phyloP scores from a whole-genome alignment of 139 green algal species.

The Auxenochlorella pyrenoidosa region DNA sequence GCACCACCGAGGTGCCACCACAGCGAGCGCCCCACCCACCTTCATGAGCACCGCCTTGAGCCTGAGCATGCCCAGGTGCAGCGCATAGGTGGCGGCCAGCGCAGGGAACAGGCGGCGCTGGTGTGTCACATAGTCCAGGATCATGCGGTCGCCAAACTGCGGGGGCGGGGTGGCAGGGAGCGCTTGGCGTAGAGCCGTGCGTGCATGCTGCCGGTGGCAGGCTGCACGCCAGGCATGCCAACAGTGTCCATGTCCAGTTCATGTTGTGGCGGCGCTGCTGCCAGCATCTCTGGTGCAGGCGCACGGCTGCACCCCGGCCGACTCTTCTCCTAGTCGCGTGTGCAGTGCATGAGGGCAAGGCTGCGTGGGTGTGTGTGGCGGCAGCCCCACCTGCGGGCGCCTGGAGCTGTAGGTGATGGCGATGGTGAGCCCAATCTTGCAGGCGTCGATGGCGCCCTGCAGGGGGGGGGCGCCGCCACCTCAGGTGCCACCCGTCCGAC shows the following conservation, averaged over 20 bases:
- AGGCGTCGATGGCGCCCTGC: conserved; percentile 79
- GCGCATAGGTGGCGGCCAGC: conserved; percentile 83
- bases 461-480: neutral
- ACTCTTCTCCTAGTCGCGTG: too few relatives aligned
- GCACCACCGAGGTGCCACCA: neutral
- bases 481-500: neutral
- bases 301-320: too few relatives aligned
- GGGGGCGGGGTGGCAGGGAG: conserved; percentile 37
- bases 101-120: conserved; percentile 83
- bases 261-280: too few relatives aligned
- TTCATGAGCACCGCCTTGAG: conserved; percentile 68
- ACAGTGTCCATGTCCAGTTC: too few relatives aligned
- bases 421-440: conserved; percentile 86
- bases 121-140: conserved; percentile 91
- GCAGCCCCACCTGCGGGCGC: conserved; percentile 58
- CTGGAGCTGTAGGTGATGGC: conserved; percentile 79
- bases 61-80: conserved; percentile 75
- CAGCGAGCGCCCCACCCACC: neutral
- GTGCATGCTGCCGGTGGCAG: too few relatives aligned
- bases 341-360: too few relatives aligned
- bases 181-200: neutral
- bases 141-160: conserved; percentile 79
- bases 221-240: too few relatives aligned
- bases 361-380: neutral
- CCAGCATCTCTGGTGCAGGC: too few relatives aligned